Conservation (phyloP, 768 basidiomycete genomes). For the Lactarius akahatsu region DNA sequence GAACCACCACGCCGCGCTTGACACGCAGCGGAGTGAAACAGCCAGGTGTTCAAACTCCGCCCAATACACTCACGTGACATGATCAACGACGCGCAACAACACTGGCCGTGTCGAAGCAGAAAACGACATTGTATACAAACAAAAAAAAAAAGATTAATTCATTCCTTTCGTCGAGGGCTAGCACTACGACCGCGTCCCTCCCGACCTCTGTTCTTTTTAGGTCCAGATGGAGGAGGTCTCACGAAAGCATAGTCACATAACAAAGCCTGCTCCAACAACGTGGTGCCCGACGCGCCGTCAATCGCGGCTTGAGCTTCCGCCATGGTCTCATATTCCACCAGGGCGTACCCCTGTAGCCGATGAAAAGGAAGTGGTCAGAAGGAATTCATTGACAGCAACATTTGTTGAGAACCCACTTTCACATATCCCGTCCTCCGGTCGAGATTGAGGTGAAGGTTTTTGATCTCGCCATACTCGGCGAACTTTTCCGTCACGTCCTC, state of each 20-base stretch:
- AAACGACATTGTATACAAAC: constrained; percentile 5
- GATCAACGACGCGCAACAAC: constrained; percentile 2
- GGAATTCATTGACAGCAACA: not conserved
- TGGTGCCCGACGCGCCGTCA: constrained; percentile 80
- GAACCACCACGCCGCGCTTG: not conserved
- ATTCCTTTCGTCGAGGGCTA: constrained; percentile 61
- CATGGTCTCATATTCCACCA: constrained; percentile 97
- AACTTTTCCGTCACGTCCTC: constrained; percentile 97
- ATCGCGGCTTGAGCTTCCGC: constrained; percentile 93
- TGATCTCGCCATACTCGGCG: constrained; percentile 94
- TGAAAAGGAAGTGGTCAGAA: constrained; percentile 1
- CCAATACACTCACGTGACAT: not conserved
- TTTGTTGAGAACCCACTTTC: constrained; percentile 62
- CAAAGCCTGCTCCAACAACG: constrained; percentile 80
- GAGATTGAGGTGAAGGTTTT: constrained; percentile 95
- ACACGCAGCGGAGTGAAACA: not conserved
- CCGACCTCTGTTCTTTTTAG: constrained; percentile 71
- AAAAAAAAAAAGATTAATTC: constrained; percentile 25
- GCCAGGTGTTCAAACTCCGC: not conserved
- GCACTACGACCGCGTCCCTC: constrained; percentile 71
- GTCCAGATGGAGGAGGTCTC: constrained; percentile 76
- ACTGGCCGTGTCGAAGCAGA: not conserved
- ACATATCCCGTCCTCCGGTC: constrained; percentile 98
- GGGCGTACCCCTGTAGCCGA: constrained; percentile 79
- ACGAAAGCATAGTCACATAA: constrained; percentile 94